phyloP scores from a whole-genome alignment of 495 filamentous ascomycete species.

The Amniculicola lignicola region DNA sequence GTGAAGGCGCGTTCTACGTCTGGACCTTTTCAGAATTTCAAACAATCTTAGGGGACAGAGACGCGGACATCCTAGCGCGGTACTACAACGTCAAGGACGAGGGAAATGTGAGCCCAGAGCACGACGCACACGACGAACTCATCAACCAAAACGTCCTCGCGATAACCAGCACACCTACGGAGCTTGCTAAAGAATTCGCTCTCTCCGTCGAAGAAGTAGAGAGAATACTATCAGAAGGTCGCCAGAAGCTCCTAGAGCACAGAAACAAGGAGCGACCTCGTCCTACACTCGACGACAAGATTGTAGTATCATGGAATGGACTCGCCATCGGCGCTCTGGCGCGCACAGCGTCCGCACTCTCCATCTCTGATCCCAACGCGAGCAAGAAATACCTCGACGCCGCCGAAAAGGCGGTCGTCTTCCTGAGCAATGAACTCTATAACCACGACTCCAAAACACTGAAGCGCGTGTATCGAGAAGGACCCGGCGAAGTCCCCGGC shows the following conservation, averaged over 20 bases:
- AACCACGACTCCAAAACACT: slow-evolving; percentile 60
- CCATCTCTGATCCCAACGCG: slow-evolving; percentile 56
- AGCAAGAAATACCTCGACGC: slow-evolving; percentile 58
- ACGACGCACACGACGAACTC: slow-evolving; percentile 91
- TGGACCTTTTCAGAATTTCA: slow-evolving; percentile 91
- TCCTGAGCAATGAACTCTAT: slow-evolving; percentile 77
- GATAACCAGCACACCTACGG: slow-evolving; percentile 57
- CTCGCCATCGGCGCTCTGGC: slow-evolving; percentile 82
- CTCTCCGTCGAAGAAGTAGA: slow-evolving; percentile 70
- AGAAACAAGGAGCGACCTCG: slow-evolving; percentile 71
- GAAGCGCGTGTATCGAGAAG: slow-evolving; percentile 74
- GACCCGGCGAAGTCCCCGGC: slow-evolving; percentile 64
- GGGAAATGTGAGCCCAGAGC: slow-evolving; percentile 79
- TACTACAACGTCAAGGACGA: slow-evolving; percentile 86
- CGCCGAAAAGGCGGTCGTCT: slow-evolving; percentile 67
- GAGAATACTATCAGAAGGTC: slow-evolving; percentile 64
- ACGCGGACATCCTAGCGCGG: slow-evolving; percentile 69
- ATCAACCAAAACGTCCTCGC: slow-evolving; percentile 74
- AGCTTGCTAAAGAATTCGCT: slow-evolving; percentile 74
- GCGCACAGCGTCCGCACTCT: slow-evolving; percentile 65
- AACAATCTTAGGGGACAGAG: slow-evolving; percentile 66
- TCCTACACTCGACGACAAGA: slow-evolving; percentile 88
- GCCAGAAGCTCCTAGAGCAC: slow-evolving; percentile 67
- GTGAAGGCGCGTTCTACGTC: slow-evolving; percentile 92
- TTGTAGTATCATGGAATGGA: slow-evolving; percentile 84